These are phyloP conservation scores for Neopestalotiopsis clavispora DNA, from an alignment of 2,329 filamentous ascomycete genomes.

Conservation along the genomic window DNA sequence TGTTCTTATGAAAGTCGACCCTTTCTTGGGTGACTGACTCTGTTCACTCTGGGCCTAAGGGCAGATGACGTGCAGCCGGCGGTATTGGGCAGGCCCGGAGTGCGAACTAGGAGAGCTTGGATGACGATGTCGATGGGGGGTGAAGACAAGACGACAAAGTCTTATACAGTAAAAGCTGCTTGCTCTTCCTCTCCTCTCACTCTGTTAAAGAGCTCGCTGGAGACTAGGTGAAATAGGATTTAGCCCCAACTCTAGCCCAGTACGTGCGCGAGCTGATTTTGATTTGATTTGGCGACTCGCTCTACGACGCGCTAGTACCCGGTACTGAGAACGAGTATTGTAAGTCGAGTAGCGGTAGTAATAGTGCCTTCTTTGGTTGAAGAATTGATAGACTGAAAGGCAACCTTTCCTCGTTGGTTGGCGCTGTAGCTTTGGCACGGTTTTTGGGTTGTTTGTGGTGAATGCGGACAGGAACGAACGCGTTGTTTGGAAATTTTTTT, in stretches of 20 bases:
- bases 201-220: neutral
- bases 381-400: constrained; percentile 3
- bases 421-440: neutral
- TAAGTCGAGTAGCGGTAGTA: neutral
- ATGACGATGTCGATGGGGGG: constrained; percentile 10
- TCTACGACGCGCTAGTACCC: constrained; percentile 12
- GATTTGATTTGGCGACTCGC: constrained; percentile 10
- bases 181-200: neutral
- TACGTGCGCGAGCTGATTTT: constrained; percentile 11
- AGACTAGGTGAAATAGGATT: constrained; percentile 13
- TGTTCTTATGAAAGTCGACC: constrained; percentile 5
- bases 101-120: neutral
- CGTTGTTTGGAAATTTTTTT: neutral
- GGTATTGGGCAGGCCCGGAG: constrained; percentile 2
- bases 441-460: neutral
- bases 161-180: neutral
- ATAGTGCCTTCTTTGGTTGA: constrained; percentile 1
- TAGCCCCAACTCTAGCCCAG: constrained; percentile 8
- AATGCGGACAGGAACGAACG: neutral
- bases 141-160: neutral
- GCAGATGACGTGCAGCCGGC: constrained; percentile 13
- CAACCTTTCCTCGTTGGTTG: neutral
- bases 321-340: constrained; percentile 6
- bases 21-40: constrained; percentile 10
- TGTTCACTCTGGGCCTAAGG: constrained; percentile 7